phyloP scores from a whole-genome alignment of 1,284 basidiomycete species.

The Heterobasidion occidentale region DNA sequence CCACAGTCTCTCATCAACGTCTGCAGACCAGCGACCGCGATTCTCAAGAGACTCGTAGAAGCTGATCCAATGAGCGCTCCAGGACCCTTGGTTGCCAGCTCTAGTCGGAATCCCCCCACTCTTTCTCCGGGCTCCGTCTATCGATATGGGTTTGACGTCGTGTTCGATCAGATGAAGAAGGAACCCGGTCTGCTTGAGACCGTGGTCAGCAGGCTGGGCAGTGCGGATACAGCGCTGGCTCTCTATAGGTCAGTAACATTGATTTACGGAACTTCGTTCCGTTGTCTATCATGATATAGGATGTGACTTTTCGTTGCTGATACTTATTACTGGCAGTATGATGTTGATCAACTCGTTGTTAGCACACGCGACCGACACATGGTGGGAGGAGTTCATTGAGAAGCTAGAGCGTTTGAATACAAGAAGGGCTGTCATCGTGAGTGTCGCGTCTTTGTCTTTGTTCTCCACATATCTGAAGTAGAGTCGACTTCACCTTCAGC shows the following conservation, averaged over 20 bases:
- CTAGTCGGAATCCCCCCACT: conserved; percentile 46
- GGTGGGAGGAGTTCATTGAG: conserved; percentile 73
- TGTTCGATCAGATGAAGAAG: conserved; percentile 75
- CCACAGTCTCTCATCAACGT: conserved; percentile 83
- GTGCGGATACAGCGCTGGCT: conserved; percentile 79
- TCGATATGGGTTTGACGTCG: conserved; percentile 77
- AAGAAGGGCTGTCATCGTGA: conserved; percentile 77
- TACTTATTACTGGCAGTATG: conserved; percentile 40
- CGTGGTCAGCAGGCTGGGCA: conserved; percentile 72
- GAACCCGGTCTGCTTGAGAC: conserved; percentile 62
- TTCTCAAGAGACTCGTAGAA: conserved; percentile 82
- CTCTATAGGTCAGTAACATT: conserved; percentile 61
- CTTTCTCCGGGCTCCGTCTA: conserved; percentile 61
- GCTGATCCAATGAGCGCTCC: conserved; percentile 65
- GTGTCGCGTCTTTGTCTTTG: conserved; percentile 8
- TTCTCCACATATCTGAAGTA: conserved; percentile 1
- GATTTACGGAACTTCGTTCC: neutral
- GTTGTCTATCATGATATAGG: neutral
- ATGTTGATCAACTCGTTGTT: conserved; percentile 86
- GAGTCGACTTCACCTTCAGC: conserved; percentile 32
- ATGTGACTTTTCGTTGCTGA: conserved; percentile 8
- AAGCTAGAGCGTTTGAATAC: conserved; percentile 78
- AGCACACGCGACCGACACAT: conserved; percentile 65
- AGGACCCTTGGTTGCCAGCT: conserved; percentile 46
- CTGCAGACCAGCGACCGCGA: conserved; percentile 93